Conservation (phyloP, 2,329 filamentous ascomycete genomes). For the Xylogone sp. region DNA sequence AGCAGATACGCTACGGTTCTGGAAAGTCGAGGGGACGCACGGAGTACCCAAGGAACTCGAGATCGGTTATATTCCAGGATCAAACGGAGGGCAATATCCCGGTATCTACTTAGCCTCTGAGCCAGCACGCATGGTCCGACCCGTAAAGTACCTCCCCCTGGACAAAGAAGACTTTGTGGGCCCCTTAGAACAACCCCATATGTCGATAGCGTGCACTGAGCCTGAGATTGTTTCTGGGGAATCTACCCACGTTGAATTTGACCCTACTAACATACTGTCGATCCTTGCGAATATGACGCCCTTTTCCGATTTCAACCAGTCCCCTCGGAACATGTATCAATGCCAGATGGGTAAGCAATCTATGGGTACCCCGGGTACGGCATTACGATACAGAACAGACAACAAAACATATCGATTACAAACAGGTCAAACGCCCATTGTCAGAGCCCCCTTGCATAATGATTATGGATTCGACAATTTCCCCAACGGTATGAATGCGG, state of each 20-base stretch:
- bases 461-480: slow-evolving; percentile 97
- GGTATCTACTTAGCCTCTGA: slow-evolving; percentile 92
- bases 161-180: slow-evolving; percentile 86
- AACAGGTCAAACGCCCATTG: slow-evolving; percentile 92
- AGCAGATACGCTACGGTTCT: slow-evolving; percentile 82
- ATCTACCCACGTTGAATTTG: slow-evolving; percentile 89
- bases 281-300: slow-evolving; percentile 98
- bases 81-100: slow-evolving; percentile 89
- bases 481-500: slow-evolving; percentile 90
- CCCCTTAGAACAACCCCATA: slow-evolving; percentile 93
- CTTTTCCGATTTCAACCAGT: slow-evolving; percentile 98
- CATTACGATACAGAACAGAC: slow-evolving; percentile 82
- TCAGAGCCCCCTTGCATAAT: slow-evolving; percentile 88
- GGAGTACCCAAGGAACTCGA: slow-evolving; percentile 80
- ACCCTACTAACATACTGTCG: slow-evolving; percentile 94
- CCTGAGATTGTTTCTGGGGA: slow-evolving; percentile 83
- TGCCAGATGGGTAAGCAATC: slow-evolving; percentile 99
- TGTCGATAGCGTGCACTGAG: slow-evolving; percentile 93
- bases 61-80: slow-evolving; percentile 85
- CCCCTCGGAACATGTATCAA: slow-evolving; percentile 98
- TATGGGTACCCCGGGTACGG: slow-evolving; percentile 92
- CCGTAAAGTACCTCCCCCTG: slow-evolving; percentile 86
- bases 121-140: slow-evolving; percentile 80
- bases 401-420: slow-evolving; percentile 96
- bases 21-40: slow-evolving; percentile 89